Evolutionary conservation across 305 asterid genomes (phyloP).

Genomic region (Solanum aculeatissimum): DNA sequence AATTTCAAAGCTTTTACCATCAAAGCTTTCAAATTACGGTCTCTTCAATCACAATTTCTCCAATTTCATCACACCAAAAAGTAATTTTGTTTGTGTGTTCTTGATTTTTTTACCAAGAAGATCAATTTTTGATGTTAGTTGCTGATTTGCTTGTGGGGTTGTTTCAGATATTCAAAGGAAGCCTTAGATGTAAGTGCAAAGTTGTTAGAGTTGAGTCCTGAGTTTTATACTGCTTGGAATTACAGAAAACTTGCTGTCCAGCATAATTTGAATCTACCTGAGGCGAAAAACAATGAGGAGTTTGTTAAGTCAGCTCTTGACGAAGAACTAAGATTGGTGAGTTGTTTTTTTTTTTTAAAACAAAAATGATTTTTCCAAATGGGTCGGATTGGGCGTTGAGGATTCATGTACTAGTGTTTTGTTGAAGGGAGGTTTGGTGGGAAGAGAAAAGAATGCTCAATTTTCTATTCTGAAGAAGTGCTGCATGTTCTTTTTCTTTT

Average conservation of each 20-base stretch:
- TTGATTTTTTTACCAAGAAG: neutral
- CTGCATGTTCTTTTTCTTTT: too few relatives aligned
- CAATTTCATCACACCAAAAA: slow-evolving; percentile 59
- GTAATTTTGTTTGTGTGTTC: slow-evolving; percentile 9
- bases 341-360: neutral
- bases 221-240: slow-evolving; percentile 86
- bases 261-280: slow-evolving; percentile 27
- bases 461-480: too few relatives aligned
- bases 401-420: neutral
- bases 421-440: neutral
- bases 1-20: slow-evolving; percentile 42
- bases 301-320: slow-evolving; percentile 40
- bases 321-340: slow-evolving; percentile 66
- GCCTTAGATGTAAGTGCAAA: slow-evolving; percentile 60
- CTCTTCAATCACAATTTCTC: slow-evolving; percentile 75
- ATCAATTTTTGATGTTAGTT: neutral
- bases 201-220: slow-evolving; percentile 71
- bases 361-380: neutral
- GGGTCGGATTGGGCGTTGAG: neutral
- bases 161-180: slow-evolving; percentile 61
- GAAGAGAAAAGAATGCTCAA: neutral
- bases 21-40: slow-evolving; percentile 58
- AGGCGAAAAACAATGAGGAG: neutral
- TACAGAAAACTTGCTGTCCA: slow-evolving; percentile 75
- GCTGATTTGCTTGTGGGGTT: neutral